phyloP scores from a whole-genome alignment of 106 monocot species.

The Phalaenopsis equestris region DNA sequence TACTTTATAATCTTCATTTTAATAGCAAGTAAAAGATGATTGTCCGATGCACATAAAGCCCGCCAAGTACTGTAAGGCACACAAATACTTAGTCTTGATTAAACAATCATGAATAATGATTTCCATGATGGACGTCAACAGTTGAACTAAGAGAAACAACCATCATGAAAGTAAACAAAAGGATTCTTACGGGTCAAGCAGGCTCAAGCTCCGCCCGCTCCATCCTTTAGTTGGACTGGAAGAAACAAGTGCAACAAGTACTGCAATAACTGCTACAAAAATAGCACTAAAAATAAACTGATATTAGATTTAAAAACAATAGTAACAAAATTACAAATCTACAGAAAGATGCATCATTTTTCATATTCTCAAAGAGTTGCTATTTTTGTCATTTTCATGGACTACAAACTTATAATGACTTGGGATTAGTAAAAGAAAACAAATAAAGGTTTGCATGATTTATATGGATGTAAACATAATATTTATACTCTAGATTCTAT shows the following conservation, averaged over 20 bases:
- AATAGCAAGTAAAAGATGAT: background rate
- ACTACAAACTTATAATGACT: background rate
- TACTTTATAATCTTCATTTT: background rate
- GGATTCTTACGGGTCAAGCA: conserved; percentile 88
- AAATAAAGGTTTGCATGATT: background rate
- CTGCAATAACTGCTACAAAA: conserved; percentile 63
- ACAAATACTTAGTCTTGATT: background rate
- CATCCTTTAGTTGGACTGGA: conserved; percentile 99
- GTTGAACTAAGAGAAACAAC: background rate
- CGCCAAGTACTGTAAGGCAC: background rate
- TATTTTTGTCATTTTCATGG: background rate
- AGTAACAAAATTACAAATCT: background rate
- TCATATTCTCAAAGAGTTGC: background rate
- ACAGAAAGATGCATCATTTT: background rate
- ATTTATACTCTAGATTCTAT: background rate
- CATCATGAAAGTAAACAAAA: conserved; percentile 3
- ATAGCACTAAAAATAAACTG: conserved; percentile 44
- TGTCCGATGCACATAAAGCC: background rate
- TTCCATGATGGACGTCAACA: background rate
- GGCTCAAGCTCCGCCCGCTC: conserved; percentile 98
- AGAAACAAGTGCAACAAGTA: conserved; percentile 86
- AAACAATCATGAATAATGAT: background rate
- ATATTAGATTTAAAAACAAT: conserved; percentile 3
- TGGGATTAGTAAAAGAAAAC: background rate
- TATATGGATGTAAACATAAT: background rate